Base-by-base conservation (phyloP, 129 eudicot genomes). In the Lactuca sativa region DNA sequence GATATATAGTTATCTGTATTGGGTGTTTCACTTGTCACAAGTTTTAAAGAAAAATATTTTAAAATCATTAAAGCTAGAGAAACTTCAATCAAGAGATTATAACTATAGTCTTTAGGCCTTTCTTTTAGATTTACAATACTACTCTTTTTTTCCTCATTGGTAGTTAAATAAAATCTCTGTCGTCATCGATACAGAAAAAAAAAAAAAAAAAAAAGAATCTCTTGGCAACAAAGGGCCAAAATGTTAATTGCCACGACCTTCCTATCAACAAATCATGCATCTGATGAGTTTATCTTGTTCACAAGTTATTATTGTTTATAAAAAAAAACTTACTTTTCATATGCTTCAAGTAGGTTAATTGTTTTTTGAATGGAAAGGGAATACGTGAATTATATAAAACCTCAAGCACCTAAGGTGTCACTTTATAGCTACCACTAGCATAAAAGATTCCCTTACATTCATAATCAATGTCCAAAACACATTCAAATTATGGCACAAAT, bases 341-440 rank as follows among this genome's bases (percentile, higher is more conserved):
- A 10, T 34, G 3, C 11, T 13, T 34, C 43, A 59, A 32, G 64
- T 59, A n/a, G 40, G 36, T 30, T 2, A 30, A 5, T 4, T 33
- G 40, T 59, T 31, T 32, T 59, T 31, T 59, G 0, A 59, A 21
- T 8, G 64, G 21, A 13, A 34, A 59, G 15, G 44, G 40, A 14
- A n/a, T 11, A 33, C 7, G 63, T 5, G 21, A 9, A 4, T 14
- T 59, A 32, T 59, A 59, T 59, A 59, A 43, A 59, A 32, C 40
- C 64, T 37, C 44, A 59, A 59, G 44, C 64, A 59, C 18, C 32
- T 59, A 32, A 33, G 38, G 14, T 32, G 15, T 59, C 43, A 43
- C 67, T 71, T 59, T n/a, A 33, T 58, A 43, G 11, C 67, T 43
- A 4, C 61, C 36, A 70, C 74, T 18, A 58, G 30, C 58, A 58